Base-by-base conservation (phyloP, 805 yeast genomes). In the Zygosaccharomyces pseudorouxii region DNA sequence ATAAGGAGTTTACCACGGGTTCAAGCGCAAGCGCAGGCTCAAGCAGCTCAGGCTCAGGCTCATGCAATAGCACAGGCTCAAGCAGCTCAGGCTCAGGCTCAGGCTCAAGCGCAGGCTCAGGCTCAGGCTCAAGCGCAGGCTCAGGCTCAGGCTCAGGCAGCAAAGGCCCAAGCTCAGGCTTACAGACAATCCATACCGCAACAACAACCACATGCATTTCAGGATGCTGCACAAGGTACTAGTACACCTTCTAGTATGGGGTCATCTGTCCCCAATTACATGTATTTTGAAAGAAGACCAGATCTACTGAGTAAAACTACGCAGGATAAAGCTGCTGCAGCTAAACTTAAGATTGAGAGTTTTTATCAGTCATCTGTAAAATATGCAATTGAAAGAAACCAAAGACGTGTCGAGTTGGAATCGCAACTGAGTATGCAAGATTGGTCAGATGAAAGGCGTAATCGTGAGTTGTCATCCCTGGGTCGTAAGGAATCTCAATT, bases 361-460 rank as follows among this genome's bases (percentile, higher is more conserved):
- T 87, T 80, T 63, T 89, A 89, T 69, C 88, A 88, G 55, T 80
- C 86, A 65, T 81, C 90, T 14, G 95, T 90, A 25, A 79, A 80
- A 47, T 95, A 89, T 65, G 98, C 99, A 0, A 89, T 93, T 52
- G 99, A 93, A 67, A 76, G 99, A 55, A 93, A 92, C 65, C 97
- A 90, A 67, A 81, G 98, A 68, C 77, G 97, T 36, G 79, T 89
- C 35, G 89, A 85, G 57, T 75, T 89, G 54, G 99, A 87, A 70
- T 84, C 83, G 55, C 78, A 79, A 49, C 68, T 89, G 33, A 73
- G 78, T 39, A 62, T 67, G 10, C 93, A 87, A 60, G 83, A 84
- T 27, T 80, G 86, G 51, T 83, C 92, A 16, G 95, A 86, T 54
- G 97, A 90, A 66, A 80, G 96, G 45, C 84, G 84, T 53, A 83